Evolutionary conservation across 2,329 filamentous ascomycete species (phyloP).

Genomic region (Clonostachys rosea): DNA sequence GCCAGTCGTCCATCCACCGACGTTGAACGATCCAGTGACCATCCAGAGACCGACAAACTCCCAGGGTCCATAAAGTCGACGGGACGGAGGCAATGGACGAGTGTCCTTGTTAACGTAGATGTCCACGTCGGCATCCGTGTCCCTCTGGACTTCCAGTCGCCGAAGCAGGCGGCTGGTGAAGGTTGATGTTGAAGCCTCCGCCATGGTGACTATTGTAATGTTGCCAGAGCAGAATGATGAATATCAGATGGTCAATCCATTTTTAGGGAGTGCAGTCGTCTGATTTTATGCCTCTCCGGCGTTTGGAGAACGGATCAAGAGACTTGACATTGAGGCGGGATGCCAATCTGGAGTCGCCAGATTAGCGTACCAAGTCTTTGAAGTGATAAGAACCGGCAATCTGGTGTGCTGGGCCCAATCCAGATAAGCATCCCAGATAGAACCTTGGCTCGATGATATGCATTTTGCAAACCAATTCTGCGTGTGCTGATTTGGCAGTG

Average conservation of each 20-base stretch:
- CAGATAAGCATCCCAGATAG: too few species aligned
- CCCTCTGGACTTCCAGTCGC: constrained; percentile 13
- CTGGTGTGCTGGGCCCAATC: too few species aligned
- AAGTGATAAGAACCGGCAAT: too few species aligned
- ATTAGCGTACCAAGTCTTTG: too few species aligned
- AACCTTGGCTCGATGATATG: too few species aligned
- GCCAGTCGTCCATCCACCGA: constrained; percentile 23
- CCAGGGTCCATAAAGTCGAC: constrained; percentile 22
- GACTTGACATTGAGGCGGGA: too few species aligned
- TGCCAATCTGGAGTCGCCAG: too few species aligned
- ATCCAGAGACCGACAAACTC: constrained; percentile 23
- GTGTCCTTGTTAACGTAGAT: constrained; percentile 20
- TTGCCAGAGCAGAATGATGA: neutral
- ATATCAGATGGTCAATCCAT: too few species aligned
- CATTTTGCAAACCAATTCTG: too few species aligned
- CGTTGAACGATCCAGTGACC: constrained; percentile 23
- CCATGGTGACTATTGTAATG: neutral
- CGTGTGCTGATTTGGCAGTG: too few species aligned
- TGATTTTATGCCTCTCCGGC: neutral
- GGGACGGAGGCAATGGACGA: constrained; percentile 16
- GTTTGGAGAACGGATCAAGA: too few species aligned
- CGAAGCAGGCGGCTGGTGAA: constrained; percentile 3
- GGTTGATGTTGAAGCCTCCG: neutral
- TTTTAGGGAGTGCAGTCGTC: neutral
- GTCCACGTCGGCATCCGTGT: constrained; percentile 12